Conservation (phyloP, 2,329 filamentous ascomycete genomes). For the Cadophora luteo-olivacea region DNA sequence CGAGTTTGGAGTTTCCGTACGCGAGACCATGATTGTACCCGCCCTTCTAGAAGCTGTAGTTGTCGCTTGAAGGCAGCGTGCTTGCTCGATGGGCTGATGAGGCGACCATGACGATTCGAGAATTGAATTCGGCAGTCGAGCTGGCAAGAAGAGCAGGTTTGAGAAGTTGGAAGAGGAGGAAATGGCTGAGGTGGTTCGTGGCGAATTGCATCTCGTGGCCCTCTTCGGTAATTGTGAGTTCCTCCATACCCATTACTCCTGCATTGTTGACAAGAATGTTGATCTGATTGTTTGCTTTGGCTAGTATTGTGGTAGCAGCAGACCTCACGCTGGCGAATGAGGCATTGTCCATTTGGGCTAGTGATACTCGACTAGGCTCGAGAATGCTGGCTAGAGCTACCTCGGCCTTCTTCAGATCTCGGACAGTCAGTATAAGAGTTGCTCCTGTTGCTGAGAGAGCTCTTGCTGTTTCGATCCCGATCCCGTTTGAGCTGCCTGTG, state of each 20-base stretch:
- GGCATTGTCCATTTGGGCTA: constrained; percentile 46
- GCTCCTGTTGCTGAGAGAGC: background rate
- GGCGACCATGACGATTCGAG: constrained; percentile 50
- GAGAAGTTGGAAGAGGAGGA: constrained; percentile 59
- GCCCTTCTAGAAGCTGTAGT: constrained; percentile 47
- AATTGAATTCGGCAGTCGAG: constrained; percentile 38
- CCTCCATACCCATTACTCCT: constrained; percentile 34
- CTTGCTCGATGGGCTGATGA: constrained; percentile 46
- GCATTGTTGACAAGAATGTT: constrained; percentile 44
- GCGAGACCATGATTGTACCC: background rate
- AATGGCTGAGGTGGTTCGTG: constrained; percentile 59
- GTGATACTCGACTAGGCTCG: constrained; percentile 39
- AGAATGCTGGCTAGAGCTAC: constrained; percentile 48
- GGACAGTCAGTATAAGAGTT: background rate
- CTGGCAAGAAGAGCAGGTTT: constrained; percentile 50
- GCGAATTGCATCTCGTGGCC: constrained; percentile 59
- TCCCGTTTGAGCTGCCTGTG: background rate
- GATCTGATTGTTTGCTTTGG: constrained; percentile 38
- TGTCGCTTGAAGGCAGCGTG: constrained; percentile 42
- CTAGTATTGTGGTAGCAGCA: constrained; percentile 41
- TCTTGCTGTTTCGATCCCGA: background rate
- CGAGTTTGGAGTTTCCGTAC: constrained; percentile 29
- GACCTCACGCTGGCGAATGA: constrained; percentile 44
- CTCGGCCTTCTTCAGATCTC: background rate
- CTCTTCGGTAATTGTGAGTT: constrained; percentile 48